Evolutionary conservation across 2,329 filamentous ascomycete species (phyloP).

Genomic region (Nemania sp.): DNA sequence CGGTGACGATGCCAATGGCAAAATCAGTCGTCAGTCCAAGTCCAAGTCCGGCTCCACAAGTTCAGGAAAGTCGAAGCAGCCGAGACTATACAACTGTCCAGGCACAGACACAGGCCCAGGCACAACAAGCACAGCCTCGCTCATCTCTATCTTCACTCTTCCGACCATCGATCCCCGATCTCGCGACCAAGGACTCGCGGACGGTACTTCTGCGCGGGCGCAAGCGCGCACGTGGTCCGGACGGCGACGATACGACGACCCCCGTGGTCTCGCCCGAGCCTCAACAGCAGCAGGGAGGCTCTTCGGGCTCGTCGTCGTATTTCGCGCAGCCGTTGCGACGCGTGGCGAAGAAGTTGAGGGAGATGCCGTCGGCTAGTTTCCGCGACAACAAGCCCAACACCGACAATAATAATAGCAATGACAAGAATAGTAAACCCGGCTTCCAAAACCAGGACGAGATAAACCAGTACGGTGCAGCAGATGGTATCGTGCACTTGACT

Average conservation of each 20-base stretch:
- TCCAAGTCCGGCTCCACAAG: conserved; percentile 1
- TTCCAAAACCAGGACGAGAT: neutral
- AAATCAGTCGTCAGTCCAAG: too few species aligned
- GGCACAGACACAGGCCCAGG: too few species aligned
- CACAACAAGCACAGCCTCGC: neutral
- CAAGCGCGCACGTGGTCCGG: conserved; percentile 52
- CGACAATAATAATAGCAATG: neutral
- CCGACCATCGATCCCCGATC: conserved; percentile 20
- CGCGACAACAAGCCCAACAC: conserved; percentile 10
- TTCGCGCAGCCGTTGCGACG: conserved; percentile 39
- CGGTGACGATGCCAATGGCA: neutral
- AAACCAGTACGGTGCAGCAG: neutral
- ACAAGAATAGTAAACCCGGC: conserved; percentile 1
- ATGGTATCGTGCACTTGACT: conserved; percentile 25
- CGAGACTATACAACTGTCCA: neutral
- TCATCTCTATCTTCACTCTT: conserved; percentile 16
- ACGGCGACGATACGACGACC: conserved; percentile 42
- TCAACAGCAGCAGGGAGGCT: conserved; percentile 29
- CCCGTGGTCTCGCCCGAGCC: conserved; percentile 22
- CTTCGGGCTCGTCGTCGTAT: conserved; percentile 18
- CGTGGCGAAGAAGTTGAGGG: conserved; percentile 57
- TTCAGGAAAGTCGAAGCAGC: conserved; percentile 8
- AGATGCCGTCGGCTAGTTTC: conserved; percentile 45
- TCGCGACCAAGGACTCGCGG: conserved; percentile 29
- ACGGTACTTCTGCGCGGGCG: conserved; percentile 49